Base-by-base conservation (phyloP, 345 rosid genomes). In the Hirschfeldia incana region DNA sequence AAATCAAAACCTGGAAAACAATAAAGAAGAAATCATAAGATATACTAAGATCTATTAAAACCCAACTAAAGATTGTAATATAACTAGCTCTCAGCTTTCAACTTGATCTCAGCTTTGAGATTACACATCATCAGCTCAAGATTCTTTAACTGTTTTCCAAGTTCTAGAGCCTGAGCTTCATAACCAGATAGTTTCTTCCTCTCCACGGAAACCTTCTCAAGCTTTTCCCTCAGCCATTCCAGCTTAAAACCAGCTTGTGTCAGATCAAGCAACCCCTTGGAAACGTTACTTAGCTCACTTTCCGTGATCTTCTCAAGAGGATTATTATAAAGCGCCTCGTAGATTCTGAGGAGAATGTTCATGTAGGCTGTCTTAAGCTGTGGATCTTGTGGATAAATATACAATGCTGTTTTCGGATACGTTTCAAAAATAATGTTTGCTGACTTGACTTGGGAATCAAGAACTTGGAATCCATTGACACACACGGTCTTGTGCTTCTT, bases 331-430 rank as follows among this genome's bases (percentile, higher is more conserved):
- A 66, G 53, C 5, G 8, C 39, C 70, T 39, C 70, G 70, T 39
- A 66, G 32, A 66, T 66, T 66, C 53, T 26, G 60, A 68, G 60
- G 12, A 46, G 60, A 49, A 46, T 12, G 32, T 46, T 68, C 37
- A 68, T 68, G 60, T 68, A 68, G 28, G 60, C 60, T 46, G 72
- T 68, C 71, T 67, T 42, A 37, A 66, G 53, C 53, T 66, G 30
- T 66, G 55, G 70, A 37, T 37, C 53, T 66, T 39, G 70, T 66
- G 70, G 70, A 9, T 21, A 46, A 39, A 66, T 66, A 66, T 37
- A 39, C 53, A 66, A 66, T 9, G 70, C 70, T 21, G 70, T 66
- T 9, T 66, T 15, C 6, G 70, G 70, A 13, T 36, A 36, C 16
- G 69, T 65, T 6, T 17, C 34, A 13, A 46, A 46, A 46, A 46